A percentile compares a stretch with the other conserved stretches of the same genome.
Evolutionary conservation across 208 protist species (phyloP).

Genomic region (Tritrichomonas musculus): DNA sequence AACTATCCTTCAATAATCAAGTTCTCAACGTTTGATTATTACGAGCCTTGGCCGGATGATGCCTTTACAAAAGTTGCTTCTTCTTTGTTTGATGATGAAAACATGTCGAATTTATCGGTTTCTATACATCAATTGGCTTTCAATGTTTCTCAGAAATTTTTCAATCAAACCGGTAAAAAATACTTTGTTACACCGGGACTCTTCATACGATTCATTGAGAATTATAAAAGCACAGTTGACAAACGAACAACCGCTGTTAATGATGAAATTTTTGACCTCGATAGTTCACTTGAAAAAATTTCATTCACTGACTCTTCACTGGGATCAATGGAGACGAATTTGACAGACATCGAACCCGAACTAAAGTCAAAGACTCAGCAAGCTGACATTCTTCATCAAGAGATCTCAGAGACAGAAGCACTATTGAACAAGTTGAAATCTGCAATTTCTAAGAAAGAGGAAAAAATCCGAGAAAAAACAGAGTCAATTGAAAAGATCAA

Average conservation of each 20-base stretch:
- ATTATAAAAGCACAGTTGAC: slow-evolving; percentile 66
- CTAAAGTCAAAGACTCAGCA: slow-evolving; percentile 74
- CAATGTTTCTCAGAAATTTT: slow-evolving; percentile 64
- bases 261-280: not conserved
- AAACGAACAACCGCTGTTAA: slow-evolving; percentile 57
- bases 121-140: slow-evolving; percentile 62
- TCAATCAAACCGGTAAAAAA: slow-evolving; percentile 70
- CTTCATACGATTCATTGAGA: slow-evolving; percentile 79
- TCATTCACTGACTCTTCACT: slow-evolving; percentile 74
- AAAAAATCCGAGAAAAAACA: slow-evolving; percentile 48
- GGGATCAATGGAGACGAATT: slow-evolving; percentile 77
- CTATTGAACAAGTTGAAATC: slow-evolving; percentile 59
- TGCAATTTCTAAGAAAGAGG: slow-evolving; percentile 68
- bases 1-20: slow-evolving; percentile 93
- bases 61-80: slow-evolving; percentile 73
- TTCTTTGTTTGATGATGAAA: not conserved
- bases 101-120: slow-evolving; percentile 71
- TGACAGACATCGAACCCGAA: slow-evolving; percentile 80
- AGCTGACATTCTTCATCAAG: slow-evolving; percentile 75
- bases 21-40: slow-evolving; percentile 93
- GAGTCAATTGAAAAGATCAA: slow-evolving; percentile 71
- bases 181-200: slow-evolving; percentile 88
- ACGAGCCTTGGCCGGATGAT: slow-evolving; percentile 81
- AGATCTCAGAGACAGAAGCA: slow-evolving; percentile 72
- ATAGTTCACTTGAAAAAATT: slow-evolving; percentile 72